Percentiles rank a stretch among this genome's conserved stretches.
phyloP scores from a whole-genome alignment of 257 asterid genomes.

The Solanum rostratum region DNA sequence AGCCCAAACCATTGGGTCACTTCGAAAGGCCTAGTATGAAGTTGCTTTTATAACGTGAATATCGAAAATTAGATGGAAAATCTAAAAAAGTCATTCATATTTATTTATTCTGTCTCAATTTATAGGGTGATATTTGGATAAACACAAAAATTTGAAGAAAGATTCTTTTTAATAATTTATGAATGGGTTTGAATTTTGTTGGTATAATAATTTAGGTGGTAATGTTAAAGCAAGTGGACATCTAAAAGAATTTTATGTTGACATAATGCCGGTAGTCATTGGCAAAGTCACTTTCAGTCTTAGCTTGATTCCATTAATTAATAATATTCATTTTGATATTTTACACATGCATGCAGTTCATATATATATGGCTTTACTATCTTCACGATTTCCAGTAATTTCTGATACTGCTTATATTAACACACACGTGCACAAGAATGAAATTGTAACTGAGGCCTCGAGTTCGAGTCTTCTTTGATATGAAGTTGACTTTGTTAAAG shows the following conservation, averaged over 20 bases:
- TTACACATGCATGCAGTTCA: background rate
- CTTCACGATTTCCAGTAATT: background rate
- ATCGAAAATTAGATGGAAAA: too few species aligned
- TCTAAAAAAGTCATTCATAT: too few species aligned
- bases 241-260: background rate
- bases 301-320: background rate
- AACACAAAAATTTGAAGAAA: background rate
- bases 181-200: background rate
- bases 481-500: too few species aligned
- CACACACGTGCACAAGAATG: background rate
- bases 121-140: background rate
- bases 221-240: background rate
- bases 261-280: background rate
- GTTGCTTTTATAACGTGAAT: too few species aligned
- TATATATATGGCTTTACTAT: background rate
- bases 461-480: too few species aligned
- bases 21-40: too few species aligned
- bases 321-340: background rate
- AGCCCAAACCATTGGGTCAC: too few species aligned
- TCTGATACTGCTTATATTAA: background rate
- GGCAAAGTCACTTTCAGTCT: background rate
- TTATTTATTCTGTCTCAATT: too few species aligned
- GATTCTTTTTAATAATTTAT: too few species aligned
- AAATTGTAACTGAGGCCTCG: too few species aligned
- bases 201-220: background rate